Conservation (phyloP, 805 yeast species). For the Kodamaea sagamina region DNA sequence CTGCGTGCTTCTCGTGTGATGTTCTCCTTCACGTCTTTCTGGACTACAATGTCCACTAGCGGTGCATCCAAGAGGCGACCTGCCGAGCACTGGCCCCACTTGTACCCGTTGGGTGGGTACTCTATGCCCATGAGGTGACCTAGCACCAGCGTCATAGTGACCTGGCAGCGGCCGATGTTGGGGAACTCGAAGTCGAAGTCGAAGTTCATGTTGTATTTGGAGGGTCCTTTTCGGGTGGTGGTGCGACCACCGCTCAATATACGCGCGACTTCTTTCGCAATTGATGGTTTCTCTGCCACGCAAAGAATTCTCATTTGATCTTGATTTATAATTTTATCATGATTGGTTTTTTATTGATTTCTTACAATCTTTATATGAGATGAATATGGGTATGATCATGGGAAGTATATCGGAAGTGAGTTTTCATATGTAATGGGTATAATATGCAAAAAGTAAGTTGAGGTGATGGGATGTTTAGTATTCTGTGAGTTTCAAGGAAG, state of each 20-base stretch:
- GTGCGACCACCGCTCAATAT: constrained; percentile 75
- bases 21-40: constrained; percentile 58
- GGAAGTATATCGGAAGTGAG: no score
- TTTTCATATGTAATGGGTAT: no score
- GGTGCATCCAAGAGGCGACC: constrained; percentile 74
- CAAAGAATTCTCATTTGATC: constrained; percentile 86
- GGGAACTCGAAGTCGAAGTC: constrained; percentile 73
- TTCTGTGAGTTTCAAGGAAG: no score
- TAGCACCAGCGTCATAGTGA: constrained; percentile 88
- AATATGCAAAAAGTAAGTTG: no score
- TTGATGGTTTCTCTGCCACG: constrained; percentile 96
- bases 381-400: no score
- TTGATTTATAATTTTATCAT: no score
- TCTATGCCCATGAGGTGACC: constrained; percentile 78
- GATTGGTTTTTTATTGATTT: no score
- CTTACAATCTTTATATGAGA: no score
- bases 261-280: constrained; percentile 78
- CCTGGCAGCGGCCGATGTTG: constrained; percentile 62
- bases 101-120: constrained; percentile 55
- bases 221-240: constrained; percentile 47
- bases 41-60: constrained; percentile 40
- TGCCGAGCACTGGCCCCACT: constrained; percentile 69
- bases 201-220: constrained; percentile 74
- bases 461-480: no score
- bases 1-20: constrained; percentile 63